Base-by-base conservation (phyloP, 2,329 filamentous ascomycete genomes). In the Metarhizium brunneum region DNA sequence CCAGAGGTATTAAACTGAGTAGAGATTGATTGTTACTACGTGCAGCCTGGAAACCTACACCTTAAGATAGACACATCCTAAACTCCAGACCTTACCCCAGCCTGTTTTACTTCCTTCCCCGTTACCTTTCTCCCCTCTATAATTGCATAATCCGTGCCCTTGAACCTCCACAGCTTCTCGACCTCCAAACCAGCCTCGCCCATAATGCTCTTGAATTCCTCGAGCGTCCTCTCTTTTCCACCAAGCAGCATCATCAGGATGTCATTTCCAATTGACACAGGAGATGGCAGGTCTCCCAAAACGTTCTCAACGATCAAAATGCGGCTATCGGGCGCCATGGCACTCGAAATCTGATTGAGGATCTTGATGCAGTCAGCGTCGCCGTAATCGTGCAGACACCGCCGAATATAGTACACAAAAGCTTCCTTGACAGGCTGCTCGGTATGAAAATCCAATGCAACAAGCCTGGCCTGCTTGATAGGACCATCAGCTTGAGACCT, bases 331-430 rank as follows among this genome's bases (percentile, higher is more conserved):
- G 54, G 32, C 10, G 62, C 64, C 66, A 68, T 68, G 49, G 65
- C 64, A 8, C 61, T 54, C 8, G 57, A 54, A 6, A 70, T 61
- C 43, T 62, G 63, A 47, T 61, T 53, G 6, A 73, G 61, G 1
- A 73, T 71, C 25, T 60, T 52, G 1, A 66, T 63, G 30, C 62
- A 65, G 14, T 64, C 64, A 2, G 64, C 61, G 53, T 72, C 69
- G 25, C 65, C 58, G 56, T 71, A 73, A 54, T 73, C 68, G 56
- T 74, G 71, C 1, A 74, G 64, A 47, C 67, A 68, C 6, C 68
- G 66, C 52, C 64, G 65, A 54, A 69, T 68, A 60, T 64, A 68
- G 60, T 73, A 73, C 13, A 71, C 59, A 29, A 67, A 55, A 16
- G 71, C 71, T 4, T 66, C 58, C 20, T 59, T 57, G 2, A 65